Base-by-base conservation (phyloP, 2,329 filamentous ascomycete species). In the Fusarium tjaetaba region DNA sequence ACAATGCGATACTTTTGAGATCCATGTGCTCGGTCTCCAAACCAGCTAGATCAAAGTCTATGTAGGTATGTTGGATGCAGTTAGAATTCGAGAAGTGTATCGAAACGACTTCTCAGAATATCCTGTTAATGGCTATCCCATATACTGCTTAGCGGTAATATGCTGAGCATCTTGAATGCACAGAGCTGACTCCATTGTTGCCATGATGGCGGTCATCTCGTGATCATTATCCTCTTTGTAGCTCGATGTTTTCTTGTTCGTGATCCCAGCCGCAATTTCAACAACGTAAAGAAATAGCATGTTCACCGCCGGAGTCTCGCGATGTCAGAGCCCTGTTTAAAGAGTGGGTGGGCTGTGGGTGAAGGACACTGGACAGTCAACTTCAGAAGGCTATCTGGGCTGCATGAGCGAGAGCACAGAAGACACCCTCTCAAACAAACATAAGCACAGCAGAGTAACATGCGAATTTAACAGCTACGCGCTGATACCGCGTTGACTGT, bases 401-500 rank as follows among this genome's bases (percentile, higher is more conserved):
- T 70, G 72, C 74, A 74, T 72, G 62, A 73, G 59, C 68, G 24
- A 72, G 61, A 75, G 49, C 51, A 39, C 32, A 49, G 74, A 65
- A 74, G 61, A 56, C 61, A 41, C 52, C 71, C 67, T 58, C 45
- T 45, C 52, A 58, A 59, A 59, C 52, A 64, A 61, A 24, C 42
- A 59, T 67, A 65, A 60, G 53, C 62, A 66, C 42, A 51, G 16
- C 14, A 68, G 39, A 65, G 61, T 57, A 61, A 48, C 46, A 57
- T 28, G 56, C 49, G 45, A 68, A 72, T 74, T 78, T 68, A 71
- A 59, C 52, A 67, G 68, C 69, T 77, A 78, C 74, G 76, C 76
- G 76, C 76, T 78, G 76, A 78, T 78, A 69, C 76, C 76, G 76
- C 76, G 46, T 76, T 45, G 61, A 61, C 48, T 51, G 65, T 68